A percentile compares a stretch with the other conserved stretches of the same genome.
phyloP scores from a whole-genome alignment of 106 monocot genomes.

The Xerophyta viscosa region DNA sequence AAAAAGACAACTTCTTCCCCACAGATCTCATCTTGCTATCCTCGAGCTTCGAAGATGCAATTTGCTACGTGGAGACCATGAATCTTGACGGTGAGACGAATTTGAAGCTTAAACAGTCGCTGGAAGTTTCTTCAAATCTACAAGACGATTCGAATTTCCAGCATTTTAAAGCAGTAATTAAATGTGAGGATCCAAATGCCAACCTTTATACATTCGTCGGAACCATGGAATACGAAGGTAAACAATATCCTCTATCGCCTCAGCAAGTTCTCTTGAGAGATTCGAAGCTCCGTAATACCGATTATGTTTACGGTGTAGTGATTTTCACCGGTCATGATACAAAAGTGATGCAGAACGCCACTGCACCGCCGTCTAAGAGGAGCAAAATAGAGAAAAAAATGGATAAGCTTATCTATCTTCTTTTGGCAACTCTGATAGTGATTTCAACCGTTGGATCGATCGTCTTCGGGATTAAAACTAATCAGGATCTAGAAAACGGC shows the following conservation, averaged over 20 bases:
- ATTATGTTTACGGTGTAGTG: conserved; percentile 67
- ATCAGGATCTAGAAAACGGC: conserved; percentile 38
- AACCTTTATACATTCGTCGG: conserved; percentile 83
- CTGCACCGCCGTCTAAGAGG: conserved; percentile 76
- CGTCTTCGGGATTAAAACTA: conserved; percentile 66
- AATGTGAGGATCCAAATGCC: conserved; percentile 86
- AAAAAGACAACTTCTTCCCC: conserved; percentile 86
- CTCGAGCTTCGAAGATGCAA: conserved; percentile 80
- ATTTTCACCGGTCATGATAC: conserved; percentile 89
- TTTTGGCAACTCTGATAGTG: conserved; percentile 40
- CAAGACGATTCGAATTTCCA: conserved; percentile 50
- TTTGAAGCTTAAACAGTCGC: conserved; percentile 74
- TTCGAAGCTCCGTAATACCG: conserved; percentile 86
- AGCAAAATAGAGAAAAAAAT: conserved; percentile 83
- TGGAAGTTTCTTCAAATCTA: conserved; percentile 60
- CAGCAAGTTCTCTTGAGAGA: conserved; percentile 82
- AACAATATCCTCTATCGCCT: conserved; percentile 67
- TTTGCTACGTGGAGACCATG: conserved; percentile 97
- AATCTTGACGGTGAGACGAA: conserved; percentile 96
- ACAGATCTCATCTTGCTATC: conserved; percentile 80
- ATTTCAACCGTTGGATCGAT: conserved; percentile 67
- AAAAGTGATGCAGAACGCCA: conserved; percentile 93
- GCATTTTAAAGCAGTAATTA: conserved; percentile 50
- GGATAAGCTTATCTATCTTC: conserved; percentile 82
- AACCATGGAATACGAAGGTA: conserved; percentile 45